A percentile compares a stretch with the other conserved stretches of the same genome.
Evolutionary conservation across 1,284 basidiomycete genomes (phyloP).

Genomic region (Pascua guehoae): DNA sequence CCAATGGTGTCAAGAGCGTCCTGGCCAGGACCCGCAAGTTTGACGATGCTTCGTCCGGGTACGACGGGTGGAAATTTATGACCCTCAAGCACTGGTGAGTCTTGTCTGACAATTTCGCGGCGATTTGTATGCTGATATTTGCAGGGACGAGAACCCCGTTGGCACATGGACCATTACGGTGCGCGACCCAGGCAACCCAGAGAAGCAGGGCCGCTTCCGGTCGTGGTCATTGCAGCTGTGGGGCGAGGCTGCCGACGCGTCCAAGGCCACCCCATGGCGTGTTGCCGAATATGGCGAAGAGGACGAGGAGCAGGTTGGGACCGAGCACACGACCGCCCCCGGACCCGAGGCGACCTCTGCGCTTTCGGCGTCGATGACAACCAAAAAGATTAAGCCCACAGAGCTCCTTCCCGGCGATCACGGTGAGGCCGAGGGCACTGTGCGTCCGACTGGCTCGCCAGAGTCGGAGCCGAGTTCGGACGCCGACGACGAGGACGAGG

Average conservation of each 20-base stretch:
- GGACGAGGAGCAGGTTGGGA: conserved; percentile 49
- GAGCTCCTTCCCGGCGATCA: conserved; percentile 82
- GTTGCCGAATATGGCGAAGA: conserved; percentile 45
- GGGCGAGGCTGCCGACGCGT: conserved; percentile 79
- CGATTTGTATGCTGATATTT: neutral
- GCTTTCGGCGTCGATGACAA: conserved; percentile 21
- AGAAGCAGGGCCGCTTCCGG: conserved; percentile 71
- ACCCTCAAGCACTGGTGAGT: conserved; percentile 93
- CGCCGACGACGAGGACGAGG: conserved; percentile 12
- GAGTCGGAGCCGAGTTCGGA: conserved; percentile 26
- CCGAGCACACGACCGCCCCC: conserved; percentile 49
- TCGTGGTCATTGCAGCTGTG: conserved; percentile 92
- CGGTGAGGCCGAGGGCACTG: conserved; percentile 46
- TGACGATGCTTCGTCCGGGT: conserved; percentile 71
- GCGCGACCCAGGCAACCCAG: conserved; percentile 65
- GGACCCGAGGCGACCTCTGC: neutral
- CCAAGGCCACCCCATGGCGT: conserved; percentile 62
- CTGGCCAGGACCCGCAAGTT: conserved; percentile 68
- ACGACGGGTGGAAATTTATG: conserved; percentile 96
- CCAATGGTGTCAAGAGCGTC: conserved; percentile 79
- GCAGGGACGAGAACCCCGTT: conserved; percentile 87
- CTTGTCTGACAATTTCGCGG: too few relatives aligned
- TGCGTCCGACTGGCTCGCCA: neutral
- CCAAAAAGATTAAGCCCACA: conserved; percentile 78
- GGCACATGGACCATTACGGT: conserved; percentile 89